Conservation (phyloP, 495 filamentous ascomycete genomes). For the Aspergillus diversus region DNA sequence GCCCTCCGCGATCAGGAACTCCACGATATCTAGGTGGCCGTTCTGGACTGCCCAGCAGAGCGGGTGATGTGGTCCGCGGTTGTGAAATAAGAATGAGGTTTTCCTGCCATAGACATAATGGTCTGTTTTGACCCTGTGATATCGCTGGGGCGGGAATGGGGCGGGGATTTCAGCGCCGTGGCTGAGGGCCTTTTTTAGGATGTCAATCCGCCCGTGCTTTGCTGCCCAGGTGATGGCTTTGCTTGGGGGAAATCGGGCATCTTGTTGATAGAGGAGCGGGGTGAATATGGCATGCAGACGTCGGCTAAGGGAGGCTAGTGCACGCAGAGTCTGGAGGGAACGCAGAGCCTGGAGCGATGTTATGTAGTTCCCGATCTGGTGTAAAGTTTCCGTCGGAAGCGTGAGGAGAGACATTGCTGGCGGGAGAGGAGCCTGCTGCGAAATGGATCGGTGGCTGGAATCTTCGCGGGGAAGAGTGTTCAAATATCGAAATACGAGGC, state of each 20-base stretch:
- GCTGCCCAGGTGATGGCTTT: background rate
- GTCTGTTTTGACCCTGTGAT: background rate
- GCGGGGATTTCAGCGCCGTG: background rate
- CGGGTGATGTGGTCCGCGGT: background rate
- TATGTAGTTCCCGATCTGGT: background rate
- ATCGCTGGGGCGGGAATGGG: background rate
- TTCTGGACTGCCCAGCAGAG: slow-evolving; percentile 7
- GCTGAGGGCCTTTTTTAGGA: background rate
- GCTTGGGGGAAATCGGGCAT: background rate
- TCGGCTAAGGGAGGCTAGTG: background rate
- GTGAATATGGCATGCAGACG: background rate
- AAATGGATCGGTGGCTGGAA: no score
- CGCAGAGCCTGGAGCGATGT: background rate
- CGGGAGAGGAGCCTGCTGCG: no score
- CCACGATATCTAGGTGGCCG: background rate
- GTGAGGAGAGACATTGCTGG: background rate
- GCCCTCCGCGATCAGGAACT: background rate
- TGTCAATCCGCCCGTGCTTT: background rate
- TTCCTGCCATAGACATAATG: background rate
- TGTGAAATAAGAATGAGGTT: background rate
- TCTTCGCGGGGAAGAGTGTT: no score
- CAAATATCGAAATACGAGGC: no score
- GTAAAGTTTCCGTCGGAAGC: background rate
- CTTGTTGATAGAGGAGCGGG: background rate
- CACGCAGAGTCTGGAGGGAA: background rate